A percentile compares a stretch with the other conserved stretches of the same genome.
Evolutionary conservation across 129 eudicot genomes (phyloP).

Genomic region (Flaveria bidentis): DNA sequence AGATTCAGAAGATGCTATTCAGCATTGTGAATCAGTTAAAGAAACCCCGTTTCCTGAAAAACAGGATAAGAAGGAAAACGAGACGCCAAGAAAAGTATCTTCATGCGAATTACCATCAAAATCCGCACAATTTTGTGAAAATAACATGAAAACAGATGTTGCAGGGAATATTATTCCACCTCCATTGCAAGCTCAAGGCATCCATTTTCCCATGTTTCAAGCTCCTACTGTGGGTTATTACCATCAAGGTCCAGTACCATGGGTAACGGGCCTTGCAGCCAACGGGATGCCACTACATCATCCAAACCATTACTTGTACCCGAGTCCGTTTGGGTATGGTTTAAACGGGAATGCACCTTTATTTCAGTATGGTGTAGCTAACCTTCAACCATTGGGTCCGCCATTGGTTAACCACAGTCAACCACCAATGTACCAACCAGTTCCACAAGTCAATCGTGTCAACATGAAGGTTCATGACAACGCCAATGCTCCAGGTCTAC

Average conservation of each 20-base stretch:
- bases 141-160: constrained; percentile 35
- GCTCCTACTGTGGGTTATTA: constrained; percentile 62
- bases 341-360: constrained; percentile 60
- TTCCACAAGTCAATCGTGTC: constrained; percentile 43
- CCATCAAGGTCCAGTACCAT: constrained; percentile 59
- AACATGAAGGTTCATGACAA: constrained; percentile 45
- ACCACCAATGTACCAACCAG: constrained; percentile 61
- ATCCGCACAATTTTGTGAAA: constrained; percentile 27
- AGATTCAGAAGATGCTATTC: constrained; percentile 76
- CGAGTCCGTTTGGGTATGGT: constrained; percentile 63
- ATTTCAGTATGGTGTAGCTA: constrained; percentile 63
- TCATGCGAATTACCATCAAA: constrained; percentile 27
- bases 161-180: constrained; percentile 43
- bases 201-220: constrained; percentile 66
- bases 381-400: constrained; percentile 61
- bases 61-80: constrained; percentile 27
- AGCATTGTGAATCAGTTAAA: constrained; percentile 55
- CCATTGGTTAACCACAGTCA: constrained; percentile 51
- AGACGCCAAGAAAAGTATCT: constrained; percentile 24
- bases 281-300: constrained; percentile 69
- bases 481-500: constrained; percentile 26
- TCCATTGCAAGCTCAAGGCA: constrained; percentile 54
- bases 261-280: constrained; percentile 68
- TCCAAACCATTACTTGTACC: constrained; percentile 62
- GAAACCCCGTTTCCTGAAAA: constrained; percentile 40